Conservation (phyloP, 73 alveolate species). For the Durusdinium trenchii region DNA sequence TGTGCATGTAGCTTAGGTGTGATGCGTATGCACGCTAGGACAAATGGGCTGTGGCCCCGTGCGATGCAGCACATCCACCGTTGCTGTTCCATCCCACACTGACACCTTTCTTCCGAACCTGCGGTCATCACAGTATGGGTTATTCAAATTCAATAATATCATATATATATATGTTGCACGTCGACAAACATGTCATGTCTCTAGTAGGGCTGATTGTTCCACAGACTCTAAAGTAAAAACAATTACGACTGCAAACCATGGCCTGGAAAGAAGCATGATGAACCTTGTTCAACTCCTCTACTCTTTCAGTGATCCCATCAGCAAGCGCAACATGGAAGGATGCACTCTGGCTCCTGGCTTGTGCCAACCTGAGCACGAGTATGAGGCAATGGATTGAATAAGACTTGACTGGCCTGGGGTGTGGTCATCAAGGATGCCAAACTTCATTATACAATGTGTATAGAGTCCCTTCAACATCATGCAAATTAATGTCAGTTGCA, state of each 20-base stretch:
- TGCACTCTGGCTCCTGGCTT: background rate
- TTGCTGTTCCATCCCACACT: constrained; percentile 18
- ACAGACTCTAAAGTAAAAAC: background rate
- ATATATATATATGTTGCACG: background rate
- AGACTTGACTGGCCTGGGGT: no score
- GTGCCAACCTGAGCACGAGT: constrained; percentile 16
- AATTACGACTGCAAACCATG: background rate
- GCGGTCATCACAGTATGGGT: background rate
- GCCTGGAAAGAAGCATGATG: background rate
- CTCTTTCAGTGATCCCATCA: background rate
- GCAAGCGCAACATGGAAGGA: background rate
- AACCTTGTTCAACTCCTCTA: background rate
- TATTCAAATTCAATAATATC: no score
- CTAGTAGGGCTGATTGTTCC: background rate
- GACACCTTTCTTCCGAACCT: constrained; percentile 1
- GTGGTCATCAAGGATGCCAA: no score
- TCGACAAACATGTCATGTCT: background rate
- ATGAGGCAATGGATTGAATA: no score
- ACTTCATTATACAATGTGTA: no score
- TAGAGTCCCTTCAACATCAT: no score
- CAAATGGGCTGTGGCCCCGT: background rate
- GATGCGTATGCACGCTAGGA: no score
- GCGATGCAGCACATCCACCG: constrained; percentile 14
- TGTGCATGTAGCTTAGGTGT: no score
- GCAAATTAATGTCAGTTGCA: no score